Base-by-base conservation (phyloP, 768 basidiomycete genomes). In the Hysterangium stoloniferum region DNA sequence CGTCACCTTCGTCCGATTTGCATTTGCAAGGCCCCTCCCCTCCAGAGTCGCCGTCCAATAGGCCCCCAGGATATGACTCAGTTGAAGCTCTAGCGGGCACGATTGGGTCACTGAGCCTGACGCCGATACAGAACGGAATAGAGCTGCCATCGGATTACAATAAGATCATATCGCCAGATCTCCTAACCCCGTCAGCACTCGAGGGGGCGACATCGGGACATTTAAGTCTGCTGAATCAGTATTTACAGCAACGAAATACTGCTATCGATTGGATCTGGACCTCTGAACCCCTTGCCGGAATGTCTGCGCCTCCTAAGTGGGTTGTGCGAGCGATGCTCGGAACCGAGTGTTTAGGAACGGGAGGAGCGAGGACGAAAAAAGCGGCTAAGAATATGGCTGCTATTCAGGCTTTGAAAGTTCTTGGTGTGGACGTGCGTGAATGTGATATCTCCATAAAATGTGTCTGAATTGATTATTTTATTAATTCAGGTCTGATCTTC, bases 331-430 rank as follows among this genome's bases (percentile, higher is more conserved):
- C 81, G 33, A 63, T 80, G 38, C 77, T 88, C 43, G 75, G 81
- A 38, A 79, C 79, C 3, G 69, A 76, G 48, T 66, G 73, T 41
- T 73, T 74, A 65, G 86, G 85, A 4, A 61, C 61, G 11, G 87
- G 87, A 1, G 72, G 67, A 48, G 87, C 85, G 8, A 77, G 74
- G 56, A 88, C 84, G 35, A 91, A 90, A 74, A 86, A 82, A 62
- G 75, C 77, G 1, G 87, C 87, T 1, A 73, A 82, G 60, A 87
- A 88, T 59, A 86, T 86, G 61, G 87, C 87, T 4, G 87, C 87
- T 27, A 88, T 86, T 63, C 69, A 79, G 56, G 86, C 84, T 2
- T 69, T 89, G 54, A 63, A 69, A 59, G 73, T 66, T 51, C 56
- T 89, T 62, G 82, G 79, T 2, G 71, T 85, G 41, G 54, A 67